Evolutionary conservation across 257 asterid genomes (phyloP), one percentile per base, ranked within the genome.

Genomic region (Nicotiana otophora): DNA sequence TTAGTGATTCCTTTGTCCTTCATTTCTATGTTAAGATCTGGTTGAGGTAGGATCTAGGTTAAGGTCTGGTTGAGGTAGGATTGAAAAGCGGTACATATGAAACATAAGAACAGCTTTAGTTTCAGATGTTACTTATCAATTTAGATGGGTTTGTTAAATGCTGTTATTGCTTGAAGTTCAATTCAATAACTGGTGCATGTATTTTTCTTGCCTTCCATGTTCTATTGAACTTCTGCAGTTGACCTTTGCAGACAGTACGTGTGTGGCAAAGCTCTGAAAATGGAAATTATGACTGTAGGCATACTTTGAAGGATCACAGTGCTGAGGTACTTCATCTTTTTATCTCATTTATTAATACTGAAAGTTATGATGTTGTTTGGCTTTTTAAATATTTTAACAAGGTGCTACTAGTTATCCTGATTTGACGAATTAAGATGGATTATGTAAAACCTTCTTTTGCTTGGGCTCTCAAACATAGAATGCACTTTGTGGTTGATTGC

Each of bases 251-350:
- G 99, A 92, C 99, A 65, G 99, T 95, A 77, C 97, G 99, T 34
- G 84, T 95, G 75, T 95, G 99, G 99, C 90, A 77, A 87, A 97
- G 88, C 66, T 88, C 95, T 66, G 97, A 94, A 83, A 86, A 90
- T 82, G 96, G 96, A 82, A 87, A 85, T 80, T 91, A 92, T 85
- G 92, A 88, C 62, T 90, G 97, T 82, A 88, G 87, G 81, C 94
- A 91, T 57, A 84, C 88, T 86, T 84, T 95, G 92, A 92, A 91
- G 88, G 99, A 95, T 86, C 99, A 95, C 70, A 87, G 90, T 19
- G 97, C 96, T 8, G 99, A 93, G 98, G 99, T 95, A 58, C 64
- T 58, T 58, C 7, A 53, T 51, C 26, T 81, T n/a, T 46, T 20
- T 54, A 16, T 58, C 64, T 17, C 64, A 58, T 58, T 58, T 17